These are phyloP conservation scores for Dispira parvispora DNA, from an alignment of 192 early-diverging fungal species.

Conservation along the genomic window DNA sequence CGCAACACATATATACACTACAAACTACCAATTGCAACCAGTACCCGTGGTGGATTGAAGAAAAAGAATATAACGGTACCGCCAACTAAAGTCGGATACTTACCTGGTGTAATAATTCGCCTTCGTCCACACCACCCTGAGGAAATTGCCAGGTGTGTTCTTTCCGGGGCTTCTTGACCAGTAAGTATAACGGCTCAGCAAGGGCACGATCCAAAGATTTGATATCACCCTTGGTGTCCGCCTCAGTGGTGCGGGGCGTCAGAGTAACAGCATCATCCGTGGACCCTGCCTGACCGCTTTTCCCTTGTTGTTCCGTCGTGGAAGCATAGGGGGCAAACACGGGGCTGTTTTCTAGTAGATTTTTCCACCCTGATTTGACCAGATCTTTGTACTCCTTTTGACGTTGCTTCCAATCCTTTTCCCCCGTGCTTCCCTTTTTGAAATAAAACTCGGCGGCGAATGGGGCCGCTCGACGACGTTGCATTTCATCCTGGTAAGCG, in stretches of 20 bases:
- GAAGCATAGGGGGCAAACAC: constrained; percentile 10
- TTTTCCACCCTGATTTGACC: constrained; percentile 16
- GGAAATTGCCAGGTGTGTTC: constrained; percentile 50
- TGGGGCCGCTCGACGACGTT: constrained; percentile 29
- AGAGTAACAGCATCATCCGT: constrained; percentile 30
- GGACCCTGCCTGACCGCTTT: constrained; percentile 1
- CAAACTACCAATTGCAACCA: background rate
- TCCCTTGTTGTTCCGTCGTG: constrained; percentile 11
- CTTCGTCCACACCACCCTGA: constrained; percentile 32
- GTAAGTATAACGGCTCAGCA: constrained; percentile 45
- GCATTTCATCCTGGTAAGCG: constrained; percentile 43
- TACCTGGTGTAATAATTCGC: constrained; percentile 52
- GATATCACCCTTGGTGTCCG: constrained; percentile 36
- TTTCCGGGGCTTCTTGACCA: constrained; percentile 45
- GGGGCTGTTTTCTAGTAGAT: background rate
- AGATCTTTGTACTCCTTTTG: constrained; percentile 19
- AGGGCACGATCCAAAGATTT: constrained; percentile 49
- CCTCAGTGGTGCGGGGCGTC: constrained; percentile 30
- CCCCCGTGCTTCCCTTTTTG: constrained; percentile 56
- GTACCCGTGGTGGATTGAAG: background rate
- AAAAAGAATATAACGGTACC: too few species aligned
- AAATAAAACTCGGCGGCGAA: constrained; percentile 57
- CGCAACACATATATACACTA: background rate
- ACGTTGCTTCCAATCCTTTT: constrained; percentile 39
- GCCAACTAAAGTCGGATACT: background rate